phyloP scores from a whole-genome alignment of 2,329 filamentous ascomycete species.

The Zymoseptoria pseudotritici region DNA sequence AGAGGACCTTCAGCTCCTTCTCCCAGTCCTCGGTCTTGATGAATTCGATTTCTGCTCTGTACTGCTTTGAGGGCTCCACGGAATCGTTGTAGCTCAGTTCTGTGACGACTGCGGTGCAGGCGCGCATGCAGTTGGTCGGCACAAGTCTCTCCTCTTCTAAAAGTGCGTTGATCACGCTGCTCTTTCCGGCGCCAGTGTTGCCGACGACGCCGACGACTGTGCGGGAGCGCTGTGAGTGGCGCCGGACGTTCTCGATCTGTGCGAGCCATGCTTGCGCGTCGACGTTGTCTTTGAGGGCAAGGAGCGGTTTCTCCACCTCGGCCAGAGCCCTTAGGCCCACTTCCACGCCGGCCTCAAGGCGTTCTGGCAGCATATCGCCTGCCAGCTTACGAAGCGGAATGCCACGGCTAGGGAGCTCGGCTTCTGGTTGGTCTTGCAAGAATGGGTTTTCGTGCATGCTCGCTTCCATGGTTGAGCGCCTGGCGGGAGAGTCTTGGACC shows the following conservation, averaged over 20 bases:
- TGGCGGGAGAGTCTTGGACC: background rate
- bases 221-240: constrained; percentile 34
- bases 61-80: constrained; percentile 33
- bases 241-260: constrained; percentile 36
- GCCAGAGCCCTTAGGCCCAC: constrained; percentile 33
- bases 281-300: constrained; percentile 14
- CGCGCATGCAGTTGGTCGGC: constrained; percentile 52
- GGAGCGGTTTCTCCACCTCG: constrained; percentile 28
- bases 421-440: constrained; percentile 5
- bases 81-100: constrained; percentile 52
- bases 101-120: constrained; percentile 55
- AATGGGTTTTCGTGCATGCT: constrained; percentile 7
- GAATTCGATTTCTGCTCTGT: constrained; percentile 53
- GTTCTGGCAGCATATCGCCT: constrained; percentile 24
- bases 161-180: constrained; percentile 55
- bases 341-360: constrained; percentile 35
- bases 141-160: constrained; percentile 53
- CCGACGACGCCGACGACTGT: constrained; percentile 54
- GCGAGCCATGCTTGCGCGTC: constrained; percentile 37
- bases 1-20: constrained; percentile 44
- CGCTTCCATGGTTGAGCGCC: background rate
- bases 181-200: constrained; percentile 56
- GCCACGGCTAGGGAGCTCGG: constrained; percentile 2
- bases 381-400: constrained; percentile 29
- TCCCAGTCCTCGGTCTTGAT: constrained; percentile 47